Base-by-base conservation (phyloP, 495 filamentous ascomycete species). In the Podospora comata region DNA sequence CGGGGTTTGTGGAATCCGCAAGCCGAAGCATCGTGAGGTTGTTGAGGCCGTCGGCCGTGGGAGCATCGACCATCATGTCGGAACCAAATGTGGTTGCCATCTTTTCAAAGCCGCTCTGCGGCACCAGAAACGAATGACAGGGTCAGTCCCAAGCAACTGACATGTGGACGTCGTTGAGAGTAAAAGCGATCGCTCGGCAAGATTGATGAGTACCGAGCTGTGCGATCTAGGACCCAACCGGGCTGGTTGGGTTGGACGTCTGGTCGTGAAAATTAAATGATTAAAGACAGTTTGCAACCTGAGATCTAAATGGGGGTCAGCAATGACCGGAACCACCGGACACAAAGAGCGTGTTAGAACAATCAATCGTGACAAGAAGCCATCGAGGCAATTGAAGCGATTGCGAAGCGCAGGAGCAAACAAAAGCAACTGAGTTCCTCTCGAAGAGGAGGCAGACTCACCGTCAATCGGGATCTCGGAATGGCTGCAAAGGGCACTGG, bases 51-150 rank as follows among this genome's bases (percentile, higher is more conserved):
- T 73, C 71, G 26, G 75, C 67, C 54, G 70, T 73, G 58, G 70
- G 61, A 19, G 77, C 71, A 60, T 73, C 78, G 59, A 78, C 67
- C 67, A 78, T 76, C 75, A 72, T 74, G 61, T 76, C 77, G 30
- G 76, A 71, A 66, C 73, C 78, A 63, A 77, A 67, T 73, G 76
- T 74, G 68, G 80, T 75, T 69, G 81, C 81, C 81, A 82, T 84
- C 60, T 71, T 80, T 78, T 76, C 75, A 79, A 66, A 79, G 80
- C 81, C 81, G 81, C 78, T 72, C 79, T 72, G 78, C 79, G 79
- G 81, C 81, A 77, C 69, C 72, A 78, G 74, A 79, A 78, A 68
- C 67, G 74, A 78, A 68, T 72, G 72, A 59, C 75, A 77, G 76
- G 39, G 75, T 73, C 68, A 79, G 77, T 70, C 65, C 56, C 67